phyloP scores from a whole-genome alignment of 805 yeast species.

The Torulaspora franciscae region DNA sequence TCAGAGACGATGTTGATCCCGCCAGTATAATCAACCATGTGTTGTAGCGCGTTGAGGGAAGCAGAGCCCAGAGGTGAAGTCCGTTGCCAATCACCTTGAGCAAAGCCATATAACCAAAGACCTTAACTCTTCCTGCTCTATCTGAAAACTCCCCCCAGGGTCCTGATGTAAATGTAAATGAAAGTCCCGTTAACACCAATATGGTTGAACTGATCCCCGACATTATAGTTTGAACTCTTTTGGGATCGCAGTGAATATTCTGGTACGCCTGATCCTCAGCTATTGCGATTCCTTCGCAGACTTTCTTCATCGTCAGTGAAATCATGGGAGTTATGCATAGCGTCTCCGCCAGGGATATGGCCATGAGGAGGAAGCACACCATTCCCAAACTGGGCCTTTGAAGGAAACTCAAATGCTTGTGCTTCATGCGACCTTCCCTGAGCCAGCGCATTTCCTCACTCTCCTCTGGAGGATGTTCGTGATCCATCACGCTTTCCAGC shows the following conservation, averaged over 20 bases:
- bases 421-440: constrained; percentile 44
- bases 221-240: constrained; percentile 40
- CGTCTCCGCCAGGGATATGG: constrained; percentile 42
- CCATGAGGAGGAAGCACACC: constrained; percentile 41
- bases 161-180: constrained; percentile 52
- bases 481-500: constrained; percentile 12
- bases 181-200: constrained; percentile 40
- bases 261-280: constrained; percentile 12
- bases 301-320: constrained; percentile 38
- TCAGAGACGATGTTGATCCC: constrained; percentile 43
- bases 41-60: constrained; percentile 37
- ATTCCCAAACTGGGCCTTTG: constrained; percentile 53
- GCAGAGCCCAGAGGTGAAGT: constrained; percentile 27
- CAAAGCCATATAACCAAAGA: constrained; percentile 38
- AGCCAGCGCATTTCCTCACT: constrained; percentile 38
- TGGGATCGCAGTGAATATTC: constrained; percentile 35
- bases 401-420: constrained; percentile 47
- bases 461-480: constrained; percentile 11
- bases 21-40: constrained; percentile 40
- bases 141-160: constrained; percentile 63
- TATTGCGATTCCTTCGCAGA: constrained; percentile 38
- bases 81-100: constrained; percentile 25
- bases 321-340: constrained; percentile 39
- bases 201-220: constrained; percentile 48
- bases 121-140: constrained; percentile 53